Conservation (phyloP, 2,329 filamentous ascomycete species). For the Stagonosporopsis cucurbitacearum region DNA sequence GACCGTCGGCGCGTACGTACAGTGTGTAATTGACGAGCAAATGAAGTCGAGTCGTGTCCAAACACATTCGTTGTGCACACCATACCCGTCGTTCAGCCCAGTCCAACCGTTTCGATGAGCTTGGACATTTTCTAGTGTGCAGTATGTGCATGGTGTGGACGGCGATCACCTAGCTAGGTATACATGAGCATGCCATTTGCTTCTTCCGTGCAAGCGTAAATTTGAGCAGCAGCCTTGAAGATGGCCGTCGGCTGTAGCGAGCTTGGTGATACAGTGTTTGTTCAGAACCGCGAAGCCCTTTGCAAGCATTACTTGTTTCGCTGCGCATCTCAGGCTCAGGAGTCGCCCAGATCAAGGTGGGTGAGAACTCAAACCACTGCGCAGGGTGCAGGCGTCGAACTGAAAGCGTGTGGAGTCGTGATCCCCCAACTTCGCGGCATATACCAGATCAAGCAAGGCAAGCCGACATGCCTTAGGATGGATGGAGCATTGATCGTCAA, state of each 20-base stretch:
- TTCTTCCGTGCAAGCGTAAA: slow-evolving; percentile 28
- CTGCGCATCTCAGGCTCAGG: background rate
- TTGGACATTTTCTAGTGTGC: slow-evolving; percentile 3
- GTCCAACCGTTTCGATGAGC: slow-evolving; percentile 14
- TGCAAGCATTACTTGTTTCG: background rate
- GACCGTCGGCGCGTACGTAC: slow-evolving; percentile 15
- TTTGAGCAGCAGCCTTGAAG: background rate
- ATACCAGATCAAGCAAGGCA: slow-evolving; percentile 2
- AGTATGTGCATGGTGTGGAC: slow-evolving; percentile 12
- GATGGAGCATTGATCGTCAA: background rate
- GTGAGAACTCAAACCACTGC: slow-evolving; percentile 12
- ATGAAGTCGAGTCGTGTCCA: background rate
- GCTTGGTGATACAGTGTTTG: background rate
- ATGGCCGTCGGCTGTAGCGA: background rate
- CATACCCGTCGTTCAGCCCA: background rate
- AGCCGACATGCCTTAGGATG: background rate
- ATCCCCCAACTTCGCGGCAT: slow-evolving; percentile 4
- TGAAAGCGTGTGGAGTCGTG: background rate
- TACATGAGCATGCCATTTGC: slow-evolving; percentile 35
- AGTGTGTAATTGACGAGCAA: background rate
- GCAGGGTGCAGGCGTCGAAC: background rate
- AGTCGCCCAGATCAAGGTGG: background rate
- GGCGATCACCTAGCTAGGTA: slow-evolving; percentile 11
- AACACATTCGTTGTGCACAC: background rate
- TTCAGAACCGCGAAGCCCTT: background rate